Conservation (phyloP, 2,329 filamentous ascomycete species). For the Zymoseptoria brevis region DNA sequence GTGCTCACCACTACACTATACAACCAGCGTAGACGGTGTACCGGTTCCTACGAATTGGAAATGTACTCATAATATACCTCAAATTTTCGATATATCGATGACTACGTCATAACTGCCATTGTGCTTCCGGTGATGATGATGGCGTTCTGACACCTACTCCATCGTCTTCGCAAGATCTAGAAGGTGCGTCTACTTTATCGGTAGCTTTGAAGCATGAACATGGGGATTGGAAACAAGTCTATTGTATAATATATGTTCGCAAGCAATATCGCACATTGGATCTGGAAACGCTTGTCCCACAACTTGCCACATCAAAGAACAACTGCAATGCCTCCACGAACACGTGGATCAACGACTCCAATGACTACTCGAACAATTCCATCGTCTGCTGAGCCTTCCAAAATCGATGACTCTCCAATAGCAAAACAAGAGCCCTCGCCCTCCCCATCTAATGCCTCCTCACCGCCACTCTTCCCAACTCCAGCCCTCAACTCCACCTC, state of each 20-base stretch:
- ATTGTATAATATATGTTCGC: neutral
- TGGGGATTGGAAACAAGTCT: neutral
- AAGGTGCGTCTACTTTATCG: neutral
- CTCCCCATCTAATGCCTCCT: neutral
- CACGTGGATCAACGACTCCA: neutral
- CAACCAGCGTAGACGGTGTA: too few species aligned
- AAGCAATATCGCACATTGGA: neutral
- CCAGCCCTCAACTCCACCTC: slow-evolving; percentile 23
- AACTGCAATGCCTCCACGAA: neutral
- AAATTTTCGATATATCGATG: too few species aligned
- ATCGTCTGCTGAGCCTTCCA: neutral
- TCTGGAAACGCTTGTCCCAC: neutral
- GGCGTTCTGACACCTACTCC: neutral
- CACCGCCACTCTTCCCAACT: slow-evolving; percentile 14
- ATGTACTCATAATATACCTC: too few species aligned
- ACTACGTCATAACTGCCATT: neutral
- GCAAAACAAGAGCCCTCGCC: neutral
- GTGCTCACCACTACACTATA: too few species aligned
- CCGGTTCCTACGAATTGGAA: too few species aligned
- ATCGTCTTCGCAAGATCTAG: neutral
- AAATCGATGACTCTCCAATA: slow-evolving; percentile 3
- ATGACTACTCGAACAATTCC: neutral
- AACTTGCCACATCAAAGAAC: neutral
- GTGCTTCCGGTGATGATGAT: neutral
- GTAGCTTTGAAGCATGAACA: neutral